phyloP scores from a whole-genome alignment of 345 rosid genomes.

The Hirschfeldia incana region DNA sequence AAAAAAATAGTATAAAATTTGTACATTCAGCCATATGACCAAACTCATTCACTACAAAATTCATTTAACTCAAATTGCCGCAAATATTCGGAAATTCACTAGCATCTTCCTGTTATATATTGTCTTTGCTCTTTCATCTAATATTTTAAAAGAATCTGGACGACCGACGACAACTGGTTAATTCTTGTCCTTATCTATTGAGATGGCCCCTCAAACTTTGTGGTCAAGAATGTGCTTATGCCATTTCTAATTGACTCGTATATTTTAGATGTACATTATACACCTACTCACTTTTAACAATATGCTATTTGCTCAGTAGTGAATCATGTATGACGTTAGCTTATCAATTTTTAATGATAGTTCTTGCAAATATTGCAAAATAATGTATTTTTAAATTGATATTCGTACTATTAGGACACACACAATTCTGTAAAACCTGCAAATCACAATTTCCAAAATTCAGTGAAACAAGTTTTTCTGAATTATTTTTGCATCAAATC shows the following conservation, averaged over 20 bases:
- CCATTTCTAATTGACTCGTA: constrained; percentile 14
- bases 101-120: background rate
- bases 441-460: background rate
- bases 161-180: background rate
- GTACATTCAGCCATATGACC: background rate
- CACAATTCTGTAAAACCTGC: background rate
- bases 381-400: background rate
- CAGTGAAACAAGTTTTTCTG: background rate
- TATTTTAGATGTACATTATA: background rate
- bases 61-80: background rate
- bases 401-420: background rate
- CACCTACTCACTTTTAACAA: background rate
- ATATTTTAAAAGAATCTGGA: background rate
- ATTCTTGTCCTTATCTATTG: constrained; percentile 2
- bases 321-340: constrained; percentile 15
- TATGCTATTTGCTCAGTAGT: background rate
- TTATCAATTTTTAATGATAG: background rate
- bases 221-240: background rate
- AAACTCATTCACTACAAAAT: background rate
- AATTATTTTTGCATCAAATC: too few species aligned
- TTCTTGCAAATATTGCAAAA: background rate
- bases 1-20: background rate
- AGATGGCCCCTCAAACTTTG: background rate
- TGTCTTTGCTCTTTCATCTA: background rate
- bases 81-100: background rate